Evolutionary conservation across 2,329 filamentous ascomycete species (phyloP), one percentile per base, ranked within the genome.

Genomic region (Ceratocystis eucalypticola): DNA sequence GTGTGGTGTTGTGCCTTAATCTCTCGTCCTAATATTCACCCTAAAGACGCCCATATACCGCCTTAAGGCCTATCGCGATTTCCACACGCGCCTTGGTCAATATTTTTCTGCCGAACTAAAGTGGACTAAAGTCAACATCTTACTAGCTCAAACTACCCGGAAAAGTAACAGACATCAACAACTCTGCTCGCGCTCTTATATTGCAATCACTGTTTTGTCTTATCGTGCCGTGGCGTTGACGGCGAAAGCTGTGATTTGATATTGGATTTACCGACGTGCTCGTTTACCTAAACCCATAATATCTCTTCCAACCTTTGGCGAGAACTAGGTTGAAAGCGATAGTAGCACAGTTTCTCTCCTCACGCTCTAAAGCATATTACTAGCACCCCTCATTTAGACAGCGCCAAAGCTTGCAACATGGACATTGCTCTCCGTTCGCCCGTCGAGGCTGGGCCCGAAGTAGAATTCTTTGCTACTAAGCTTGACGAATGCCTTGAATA

Each of bases 391-490:
- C 48, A 41, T 22, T 53, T 25, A 53, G 6, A 53, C 22, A 53
- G 7, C 48, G 22, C 48, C 12, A 8, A n/a, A 5, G 48, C 48
- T 53, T 48, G 17, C 44, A 62, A 53, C 28, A 69, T 69, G 69
- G 69, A 69, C 22, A 50, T 65, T 33, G 30, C 66, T 6, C 17
- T 48, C 33, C 62, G 46, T 61, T 63, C 66, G 20, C 62, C 67
- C 7, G 28, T 63, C 7, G 46, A 67, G 61, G 85, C 89, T 41
- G 88, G 88, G 63, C 84, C 86, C 69, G 91, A 96, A 75, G 89
- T 96, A 68, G 91, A 96, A 76, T 82, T 85, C 57, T 96, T 96
- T 73, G 91, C 92, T 46, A 87, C 88, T 73, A 84, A 84, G 64
- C 81, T 96, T 25, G 92, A 96, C 76, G 82, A 85, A 65, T 93